A percentile compares a stretch with the other conserved stretches of the same genome.
Conservation (phyloP, 768 basidiomycete species). For the Pleurotus sapidus region DNA sequence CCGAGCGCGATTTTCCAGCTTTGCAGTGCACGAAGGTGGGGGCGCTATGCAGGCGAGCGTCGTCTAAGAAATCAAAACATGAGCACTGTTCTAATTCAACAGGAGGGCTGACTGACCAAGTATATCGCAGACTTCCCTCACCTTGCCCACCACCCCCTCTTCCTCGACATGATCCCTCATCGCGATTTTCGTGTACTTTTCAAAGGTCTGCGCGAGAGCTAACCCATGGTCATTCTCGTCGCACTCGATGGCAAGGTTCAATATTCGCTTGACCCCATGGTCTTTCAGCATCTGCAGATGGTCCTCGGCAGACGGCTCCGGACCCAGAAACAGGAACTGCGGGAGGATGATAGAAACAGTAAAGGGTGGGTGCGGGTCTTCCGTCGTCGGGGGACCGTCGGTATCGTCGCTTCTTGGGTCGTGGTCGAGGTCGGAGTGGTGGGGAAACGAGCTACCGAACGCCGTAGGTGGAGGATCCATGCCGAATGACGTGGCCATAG, state of each 20-base stretch:
- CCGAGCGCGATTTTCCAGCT: constrained; percentile 93
- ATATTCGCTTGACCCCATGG: constrained; percentile 80
- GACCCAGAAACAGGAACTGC: constrained; percentile 86
- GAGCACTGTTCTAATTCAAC: not conserved
- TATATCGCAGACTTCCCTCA: constrained; percentile 82
- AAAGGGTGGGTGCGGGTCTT: constrained; percentile 65
- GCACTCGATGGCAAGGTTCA: constrained; percentile 92
- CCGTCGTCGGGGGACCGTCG: constrained; percentile 56
- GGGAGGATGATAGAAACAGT: constrained; percentile 90
- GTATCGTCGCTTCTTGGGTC: constrained; percentile 14
- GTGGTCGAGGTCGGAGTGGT: not conserved
- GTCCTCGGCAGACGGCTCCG: constrained; percentile 72
- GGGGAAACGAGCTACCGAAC: constrained; percentile 6
- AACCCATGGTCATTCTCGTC: constrained; percentile 76
- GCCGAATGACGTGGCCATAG: not conserved
- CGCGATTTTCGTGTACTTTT: constrained; percentile 81
- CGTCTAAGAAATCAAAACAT: constrained; percentile 51
- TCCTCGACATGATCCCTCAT: constrained; percentile 98
- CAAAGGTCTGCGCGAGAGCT: constrained; percentile 65
- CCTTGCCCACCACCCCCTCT: constrained; percentile 76
- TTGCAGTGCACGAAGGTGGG: constrained; percentile 96
- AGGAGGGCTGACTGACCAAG: constrained; percentile 59
- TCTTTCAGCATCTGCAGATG: constrained; percentile 74
- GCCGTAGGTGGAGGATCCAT: constrained; percentile 14
- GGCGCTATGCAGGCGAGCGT: constrained; percentile 84